Base-by-base conservation (phyloP, 306 rosid genomes). In the Prunus salicina region DNA sequence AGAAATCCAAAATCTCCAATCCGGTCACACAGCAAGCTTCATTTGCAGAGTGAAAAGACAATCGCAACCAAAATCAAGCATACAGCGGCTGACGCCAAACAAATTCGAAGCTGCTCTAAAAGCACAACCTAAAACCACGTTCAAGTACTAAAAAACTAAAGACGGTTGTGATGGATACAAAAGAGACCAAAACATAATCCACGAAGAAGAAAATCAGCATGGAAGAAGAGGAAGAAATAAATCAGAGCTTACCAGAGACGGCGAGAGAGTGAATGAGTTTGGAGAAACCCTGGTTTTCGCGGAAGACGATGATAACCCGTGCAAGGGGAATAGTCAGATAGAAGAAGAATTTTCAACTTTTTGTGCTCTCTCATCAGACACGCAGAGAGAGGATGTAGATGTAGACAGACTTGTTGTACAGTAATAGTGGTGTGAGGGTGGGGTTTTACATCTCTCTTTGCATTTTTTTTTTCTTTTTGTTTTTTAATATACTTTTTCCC, bases 231-330 rank as follows among this genome's bases (percentile, higher is more conserved):
- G 45, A 61, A 57, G 8, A 38, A 43, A 50, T 52, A 47, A 60
- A 84, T 80, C 73, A 63, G 70, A 74, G 77, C 78, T 80, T 70
- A 83, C 85, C 84, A 13, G 78, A 30, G 76, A 69, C 16, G 65
- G 65, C 13, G 65, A 61, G 38, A 27, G 64, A 61, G 71, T 50
- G 32, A 75, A 71, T 22, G 62, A 71, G 63, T 47, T 24, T 32
- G 13, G 18, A 43, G 30, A 80, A 73, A 77, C 88, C 79, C 72
- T 74, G 79, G 62, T n/a, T 50, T 18, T 19, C 28, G 32, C 43
- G 66, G 49, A 53, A 6, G 75, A 49, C 16, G 74, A 65, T 63
- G 76, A 75, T 67, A 67, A 60, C 50, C 46, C 75, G 84, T 66
- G 49, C 75, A 76, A 62, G 87, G 76, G 74, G 50, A 68, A 76